A percentile compares a stretch with the other conserved stretches of the same genome.
phyloP scores from a whole-genome alignment of 306 rosid genomes.

The Albizia julibrissin region DNA sequence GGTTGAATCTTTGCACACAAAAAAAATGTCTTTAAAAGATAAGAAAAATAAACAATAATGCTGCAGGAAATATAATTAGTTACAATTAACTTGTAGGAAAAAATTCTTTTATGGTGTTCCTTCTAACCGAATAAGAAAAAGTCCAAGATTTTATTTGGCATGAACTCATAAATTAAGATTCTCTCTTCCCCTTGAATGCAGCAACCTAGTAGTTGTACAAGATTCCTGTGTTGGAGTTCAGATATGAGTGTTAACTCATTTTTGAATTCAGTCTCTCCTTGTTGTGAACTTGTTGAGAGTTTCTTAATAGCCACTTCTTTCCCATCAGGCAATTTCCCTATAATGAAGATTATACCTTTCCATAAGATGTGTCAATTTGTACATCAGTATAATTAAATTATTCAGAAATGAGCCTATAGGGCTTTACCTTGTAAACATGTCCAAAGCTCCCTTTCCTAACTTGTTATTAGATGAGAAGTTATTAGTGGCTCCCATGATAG shows the following conservation, averaged over 20 bases:
- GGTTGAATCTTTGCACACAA: not conserved
- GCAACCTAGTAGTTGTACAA: not conserved
- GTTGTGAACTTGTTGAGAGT: not conserved
- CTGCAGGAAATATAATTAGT: not conserved
- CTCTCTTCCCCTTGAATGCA: not conserved
- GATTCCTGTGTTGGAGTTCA: constrained; percentile 6
- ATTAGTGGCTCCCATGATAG: constrained; percentile 28
- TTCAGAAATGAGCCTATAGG: not conserved
- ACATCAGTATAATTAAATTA: not conserved
- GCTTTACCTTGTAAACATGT: constrained; percentile 32
- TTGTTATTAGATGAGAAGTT: constrained; percentile 28
- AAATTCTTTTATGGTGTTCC: not conserved
- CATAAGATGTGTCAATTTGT: not conserved
- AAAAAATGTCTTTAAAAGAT: not conserved
- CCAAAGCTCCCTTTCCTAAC: constrained; percentile 48
- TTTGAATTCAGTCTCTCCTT: not conserved
- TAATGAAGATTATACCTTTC: not conserved
- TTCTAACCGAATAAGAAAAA: constrained; percentile 3
- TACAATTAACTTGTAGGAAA: not conserved
- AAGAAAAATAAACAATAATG: not conserved
- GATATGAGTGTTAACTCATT: not conserved
- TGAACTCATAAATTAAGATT: constrained; percentile 22
- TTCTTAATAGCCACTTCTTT: constrained; percentile 14
- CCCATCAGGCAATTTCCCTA: not conserved
- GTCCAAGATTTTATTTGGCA: constrained; percentile 11